Conservation (phyloP, 345 rosid genomes). For the Heritiera littoralis region DNA sequence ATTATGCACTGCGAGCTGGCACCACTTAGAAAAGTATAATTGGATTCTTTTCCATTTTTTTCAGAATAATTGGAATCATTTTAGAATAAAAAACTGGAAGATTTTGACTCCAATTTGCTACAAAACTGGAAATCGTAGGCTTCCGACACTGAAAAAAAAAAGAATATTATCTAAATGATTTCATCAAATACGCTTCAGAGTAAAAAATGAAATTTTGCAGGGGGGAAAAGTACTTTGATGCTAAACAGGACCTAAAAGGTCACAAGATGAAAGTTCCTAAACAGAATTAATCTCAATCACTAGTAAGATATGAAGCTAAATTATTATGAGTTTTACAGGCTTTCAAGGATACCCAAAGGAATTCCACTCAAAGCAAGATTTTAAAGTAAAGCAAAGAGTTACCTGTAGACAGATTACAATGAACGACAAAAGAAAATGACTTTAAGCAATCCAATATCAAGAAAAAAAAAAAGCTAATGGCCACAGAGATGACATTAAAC, state of each 20-base stretch:
- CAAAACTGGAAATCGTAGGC: background rate
- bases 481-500: background rate
- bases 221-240: background rate
- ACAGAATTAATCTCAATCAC: background rate
- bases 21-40: no score
- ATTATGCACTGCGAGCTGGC: background rate
- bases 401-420: background rate
- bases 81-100: background rate
- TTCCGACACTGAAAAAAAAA: background rate
- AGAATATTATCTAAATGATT: background rate
- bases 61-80: background rate
- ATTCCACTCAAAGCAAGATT: background rate
- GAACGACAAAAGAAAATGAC: background rate
- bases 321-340: background rate
- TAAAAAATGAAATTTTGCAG: background rate
- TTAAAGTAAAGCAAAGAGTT: background rate
- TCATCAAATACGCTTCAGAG: background rate
- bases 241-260: background rate
- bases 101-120: no score
- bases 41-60: no score
- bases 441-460: background rate
- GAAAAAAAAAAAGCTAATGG: background rate
- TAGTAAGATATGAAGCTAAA: background rate
- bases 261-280: background rate
- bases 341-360: background rate